Percentiles rank a stretch among this genome's conserved stretches.
Evolutionary conservation across 2,329 filamentous ascomycete species (phyloP).

Genomic region (Aureobasidium sp.): DNA sequence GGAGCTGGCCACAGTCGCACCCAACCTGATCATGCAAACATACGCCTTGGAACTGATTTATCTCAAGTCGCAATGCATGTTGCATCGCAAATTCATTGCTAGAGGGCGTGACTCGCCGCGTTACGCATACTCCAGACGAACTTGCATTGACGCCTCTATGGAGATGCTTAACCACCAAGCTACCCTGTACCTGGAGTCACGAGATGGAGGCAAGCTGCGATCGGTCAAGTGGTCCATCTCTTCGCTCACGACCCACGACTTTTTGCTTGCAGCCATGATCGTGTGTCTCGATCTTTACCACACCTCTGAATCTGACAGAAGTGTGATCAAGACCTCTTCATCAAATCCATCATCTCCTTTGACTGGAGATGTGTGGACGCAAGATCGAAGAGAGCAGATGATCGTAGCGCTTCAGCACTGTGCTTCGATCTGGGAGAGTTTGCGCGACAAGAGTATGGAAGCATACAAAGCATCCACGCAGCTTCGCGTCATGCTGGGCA

Average conservation of each 20-base stretch:
- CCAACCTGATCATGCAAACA: constrained; percentile 64
- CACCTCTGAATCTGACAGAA: constrained; percentile 40
- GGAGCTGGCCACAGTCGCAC: constrained; percentile 30
- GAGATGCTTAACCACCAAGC: constrained; percentile 69
- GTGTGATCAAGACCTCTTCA: constrained; percentile 22
- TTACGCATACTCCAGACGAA: constrained; percentile 74
- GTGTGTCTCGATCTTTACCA: constrained; percentile 75
- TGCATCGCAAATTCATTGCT: constrained; percentile 82
- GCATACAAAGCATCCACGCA: constrained; percentile 78
- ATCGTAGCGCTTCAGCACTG: constrained; percentile 63
- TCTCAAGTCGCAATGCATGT: constrained; percentile 77
- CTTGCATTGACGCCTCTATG: constrained; percentile 79
- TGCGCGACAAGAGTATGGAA: constrained; percentile 73
- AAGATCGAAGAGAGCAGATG: constrained; percentile 59
- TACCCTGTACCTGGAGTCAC: constrained; percentile 65
- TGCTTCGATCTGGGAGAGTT: constrained; percentile 68
- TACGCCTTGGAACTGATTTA: constrained; percentile 79
- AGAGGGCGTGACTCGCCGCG: constrained; percentile 67
- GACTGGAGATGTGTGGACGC: constrained; percentile 32
- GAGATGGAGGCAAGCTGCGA: constrained; percentile 60
- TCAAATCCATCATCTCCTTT: constrained; percentile 19
- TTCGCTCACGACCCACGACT: constrained; percentile 74
- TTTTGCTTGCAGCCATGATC: constrained; percentile 76
- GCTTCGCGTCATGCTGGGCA: constrained; percentile 75
- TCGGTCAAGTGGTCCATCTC: constrained; percentile 71